These are phyloP conservation scores for Penicillium sp. DNA, from an alignment of 2,329 filamentous ascomycete genomes.

Conservation along the genomic window DNA sequence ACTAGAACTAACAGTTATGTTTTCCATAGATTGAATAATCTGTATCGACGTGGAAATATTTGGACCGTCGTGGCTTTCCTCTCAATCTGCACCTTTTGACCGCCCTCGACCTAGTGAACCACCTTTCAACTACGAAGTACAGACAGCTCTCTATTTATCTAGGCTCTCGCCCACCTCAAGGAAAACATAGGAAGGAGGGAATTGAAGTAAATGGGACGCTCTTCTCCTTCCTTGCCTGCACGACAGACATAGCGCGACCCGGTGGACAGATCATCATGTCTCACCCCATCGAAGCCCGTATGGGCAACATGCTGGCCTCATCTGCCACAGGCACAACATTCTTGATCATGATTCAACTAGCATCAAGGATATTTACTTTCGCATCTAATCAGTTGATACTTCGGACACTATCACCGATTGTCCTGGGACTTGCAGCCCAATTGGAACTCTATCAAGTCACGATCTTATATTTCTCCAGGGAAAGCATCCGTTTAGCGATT, in stretches of 20 bases:
- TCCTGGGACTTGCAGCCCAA: slow-evolving; percentile 84
- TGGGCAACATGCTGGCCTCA: slow-evolving; percentile 32
- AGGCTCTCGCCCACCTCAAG: neutral
- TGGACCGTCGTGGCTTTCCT: neutral
- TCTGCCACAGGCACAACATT: slow-evolving; percentile 74
- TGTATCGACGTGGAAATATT: neutral
- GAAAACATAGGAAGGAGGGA: neutral
- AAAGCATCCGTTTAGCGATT: slow-evolving; percentile 87
- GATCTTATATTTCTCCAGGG: slow-evolving; percentile 90
- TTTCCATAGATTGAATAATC: neutral
- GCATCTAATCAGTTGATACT: slow-evolving; percentile 88
- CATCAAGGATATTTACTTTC: slow-evolving; percentile 87
- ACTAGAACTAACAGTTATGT: neutral
- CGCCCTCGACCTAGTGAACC: slow-evolving; percentile 1
- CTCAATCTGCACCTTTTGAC: slow-evolving; percentile 2
- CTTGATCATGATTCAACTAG: slow-evolving; percentile 84
- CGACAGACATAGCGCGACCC: neutral
- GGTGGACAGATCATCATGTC: slow-evolving; percentile 21
- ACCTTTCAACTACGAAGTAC: neutral
- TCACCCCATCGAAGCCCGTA: slow-evolving; percentile 21
- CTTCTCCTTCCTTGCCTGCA: too few relatives aligned
- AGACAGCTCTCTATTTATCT: neutral
- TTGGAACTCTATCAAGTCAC: slow-evolving; percentile 91
- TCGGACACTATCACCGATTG: slow-evolving; percentile 80
- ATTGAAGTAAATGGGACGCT: neutral